Base-by-base conservation (phyloP, 129 eudicot species). In the Sambucus nigra region DNA sequence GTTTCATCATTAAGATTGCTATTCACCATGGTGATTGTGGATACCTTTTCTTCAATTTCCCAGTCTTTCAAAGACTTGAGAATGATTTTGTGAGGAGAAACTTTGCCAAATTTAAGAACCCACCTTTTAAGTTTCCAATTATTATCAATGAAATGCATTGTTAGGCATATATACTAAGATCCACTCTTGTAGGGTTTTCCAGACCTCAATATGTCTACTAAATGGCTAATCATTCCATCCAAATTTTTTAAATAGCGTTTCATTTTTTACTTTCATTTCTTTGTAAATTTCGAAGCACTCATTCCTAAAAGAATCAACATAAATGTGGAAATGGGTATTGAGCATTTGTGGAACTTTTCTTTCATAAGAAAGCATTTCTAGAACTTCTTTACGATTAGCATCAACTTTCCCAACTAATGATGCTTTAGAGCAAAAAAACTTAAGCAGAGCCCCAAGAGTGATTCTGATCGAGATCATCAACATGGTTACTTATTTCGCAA, bases 161-260 rank as follows among this genome's bases (percentile, higher is more conserved):
- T 25, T 0, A 59, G 24, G 21, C 53, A 41, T n/a, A 59, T 5
- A 25, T 22, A 59, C 38, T 59, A 53, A 26, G 31, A 24, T 24
- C 40, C 19, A 47, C 7, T 5, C 0, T 20, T 24, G 16, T 12
- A 7, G 15, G 3, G 1, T 7, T 42, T 42, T 24, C 18, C 27
- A 17, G 31, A 25, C 27, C 40, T 59, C 25, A 41, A 17, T 44
- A 59, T 44, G 53, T 59, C 64, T 12, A 59, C 64, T 15, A 53
- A 59, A 25, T 42, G 24, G 4, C 53, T 18, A 24, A 59, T 15
- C 8, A 7, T 21, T 23, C 64, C 25, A 14, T 25, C 40, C 64
- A 59, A 11, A 44, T 17, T 14, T 23, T 25, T 59, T 8, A 59
- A 20, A 28, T 17, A 7, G 0, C 26, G 35, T 59, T 44, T 59